phyloP scores from a whole-genome alignment of 495 filamentous ascomycete genomes.

The Aspergillus sclerotiicarbonarius region DNA sequence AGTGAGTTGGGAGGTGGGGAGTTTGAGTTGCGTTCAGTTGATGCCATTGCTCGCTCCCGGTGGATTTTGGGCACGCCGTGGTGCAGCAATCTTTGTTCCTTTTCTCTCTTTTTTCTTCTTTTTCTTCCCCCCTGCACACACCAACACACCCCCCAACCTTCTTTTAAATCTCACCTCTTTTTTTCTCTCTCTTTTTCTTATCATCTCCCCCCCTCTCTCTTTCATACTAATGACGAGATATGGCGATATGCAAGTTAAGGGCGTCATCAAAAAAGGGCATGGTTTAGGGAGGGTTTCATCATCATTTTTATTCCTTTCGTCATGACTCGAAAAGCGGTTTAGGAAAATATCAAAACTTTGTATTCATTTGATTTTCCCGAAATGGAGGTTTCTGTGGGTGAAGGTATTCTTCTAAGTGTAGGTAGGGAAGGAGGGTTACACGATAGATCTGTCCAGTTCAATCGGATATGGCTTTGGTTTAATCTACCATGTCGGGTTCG shows the following conservation, averaged over 20 bases:
- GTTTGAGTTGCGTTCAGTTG: neutral
- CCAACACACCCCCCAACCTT: too few species aligned
- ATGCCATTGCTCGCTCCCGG: neutral
- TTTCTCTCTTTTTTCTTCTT: neutral
- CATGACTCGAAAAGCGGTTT: constrained; percentile 7
- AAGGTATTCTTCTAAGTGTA: neutral
- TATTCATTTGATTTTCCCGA: neutral
- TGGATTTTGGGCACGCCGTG: neutral
- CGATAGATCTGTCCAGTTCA: too few species aligned
- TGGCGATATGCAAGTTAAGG: too few species aligned
- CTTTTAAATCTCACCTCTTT: neutral
- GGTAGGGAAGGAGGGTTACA: too few species aligned
- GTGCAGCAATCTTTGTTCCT: neutral
- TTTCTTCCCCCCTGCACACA: neutral
- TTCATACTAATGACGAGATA: constrained; percentile 1
- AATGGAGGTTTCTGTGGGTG: neutral
- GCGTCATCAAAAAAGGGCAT: too few species aligned
- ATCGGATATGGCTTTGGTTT: too few species aligned
- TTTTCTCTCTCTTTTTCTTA: neutral
- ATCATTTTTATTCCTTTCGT: neutral
- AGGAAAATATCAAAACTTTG: constrained; percentile 8
- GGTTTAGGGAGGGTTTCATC: too few species aligned
- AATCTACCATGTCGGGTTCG: too few species aligned
- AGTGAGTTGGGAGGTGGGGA: neutral
- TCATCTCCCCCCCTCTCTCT: too few species aligned